Evolutionary conservation across 73 alveolate genomes (phyloP), one percentile per base, ranked within the genome.

Genomic region (Symbiodinium natans): DNA sequence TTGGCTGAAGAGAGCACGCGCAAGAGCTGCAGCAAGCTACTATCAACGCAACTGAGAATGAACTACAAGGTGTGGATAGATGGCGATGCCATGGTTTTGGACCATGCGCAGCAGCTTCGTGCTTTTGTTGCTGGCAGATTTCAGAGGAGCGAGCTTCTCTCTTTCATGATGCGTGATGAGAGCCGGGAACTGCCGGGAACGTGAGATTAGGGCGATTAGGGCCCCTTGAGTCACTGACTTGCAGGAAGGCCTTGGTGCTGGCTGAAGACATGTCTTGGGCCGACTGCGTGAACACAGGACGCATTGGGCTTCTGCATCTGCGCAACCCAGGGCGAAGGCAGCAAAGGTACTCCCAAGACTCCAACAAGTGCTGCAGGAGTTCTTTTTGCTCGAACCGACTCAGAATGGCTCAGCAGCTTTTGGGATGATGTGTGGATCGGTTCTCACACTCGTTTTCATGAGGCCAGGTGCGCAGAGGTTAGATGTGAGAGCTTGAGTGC

Each of bases 181-280:
- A 17, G 63, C 63, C 63, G 8, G 8, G 17, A 8, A 48, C 63
- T 17, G 63, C 23, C 17, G 77, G 59, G 59, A 46, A 13, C 59
- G 59, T 46, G 59, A 13, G 59, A 6, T 6, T 46, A 46, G 59
- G 59, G 13, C 13, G 59, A 46, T 13, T 46, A 6, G 13, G 59
- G 13, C 59, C 59, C 59, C 59, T 46, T 46, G 6, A 46, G 59
- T 46, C 59, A 46, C 13, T 13, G 59, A 13, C 59, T 46, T 46
- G 83, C 87, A 73, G 87, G 97, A 90, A 90, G 75, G 88, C 43
- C 19, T n/a, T 90, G 54, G 88, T 90, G 27, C 86, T 90, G 33
- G 97, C 97, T 1, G 97, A 90, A 23, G 97, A 90, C 88, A 90
- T 90, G 97, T 90, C 97, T 41, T 90, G 97, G 97, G 97, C 97